Evolutionary conservation across 345 rosid species (phyloP).

Genomic region (Brassica juncea): DNA sequence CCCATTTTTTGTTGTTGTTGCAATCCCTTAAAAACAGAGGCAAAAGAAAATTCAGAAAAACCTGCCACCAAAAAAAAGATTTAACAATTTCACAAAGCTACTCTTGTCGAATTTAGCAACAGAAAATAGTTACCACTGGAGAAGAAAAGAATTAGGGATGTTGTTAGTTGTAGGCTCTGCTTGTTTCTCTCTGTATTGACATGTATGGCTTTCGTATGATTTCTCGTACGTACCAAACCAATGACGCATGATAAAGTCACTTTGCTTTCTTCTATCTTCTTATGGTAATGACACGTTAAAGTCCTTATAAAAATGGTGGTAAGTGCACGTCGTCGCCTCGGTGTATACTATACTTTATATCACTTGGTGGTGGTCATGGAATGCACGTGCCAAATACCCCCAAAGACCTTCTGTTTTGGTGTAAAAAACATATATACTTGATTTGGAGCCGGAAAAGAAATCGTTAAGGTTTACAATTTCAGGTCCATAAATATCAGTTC

Average conservation of each 20-base stretch:
- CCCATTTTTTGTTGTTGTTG: slow-evolving; percentile 42
- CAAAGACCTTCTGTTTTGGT: not conserved
- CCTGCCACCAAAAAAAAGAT: not conserved
- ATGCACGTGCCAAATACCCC: not conserved
- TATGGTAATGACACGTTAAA: slow-evolving; percentile 28
- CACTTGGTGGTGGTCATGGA: not conserved
- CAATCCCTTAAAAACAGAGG: slow-evolving; percentile 33
- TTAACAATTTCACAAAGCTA: not conserved
- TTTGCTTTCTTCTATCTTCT: not conserved
- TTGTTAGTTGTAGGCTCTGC: no score
- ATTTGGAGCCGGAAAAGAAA: not conserved
- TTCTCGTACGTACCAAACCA: no score
- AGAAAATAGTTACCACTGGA: not conserved
- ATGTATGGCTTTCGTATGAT: no score
- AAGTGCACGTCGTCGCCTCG: slow-evolving; percentile 15
- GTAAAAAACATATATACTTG: not conserved
- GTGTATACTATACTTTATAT: not conserved
- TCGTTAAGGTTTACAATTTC: no score
- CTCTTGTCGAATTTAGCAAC: no score
- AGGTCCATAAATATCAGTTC: no score
- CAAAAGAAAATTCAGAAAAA: not conserved
- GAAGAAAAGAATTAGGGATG: slow-evolving; percentile 15
- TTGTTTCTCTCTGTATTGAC: no score
- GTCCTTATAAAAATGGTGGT: slow-evolving; percentile 7
- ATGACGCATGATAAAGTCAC: not conserved